Base-by-base conservation (phyloP, 345 rosid species). In the Populus pruinosa region DNA sequence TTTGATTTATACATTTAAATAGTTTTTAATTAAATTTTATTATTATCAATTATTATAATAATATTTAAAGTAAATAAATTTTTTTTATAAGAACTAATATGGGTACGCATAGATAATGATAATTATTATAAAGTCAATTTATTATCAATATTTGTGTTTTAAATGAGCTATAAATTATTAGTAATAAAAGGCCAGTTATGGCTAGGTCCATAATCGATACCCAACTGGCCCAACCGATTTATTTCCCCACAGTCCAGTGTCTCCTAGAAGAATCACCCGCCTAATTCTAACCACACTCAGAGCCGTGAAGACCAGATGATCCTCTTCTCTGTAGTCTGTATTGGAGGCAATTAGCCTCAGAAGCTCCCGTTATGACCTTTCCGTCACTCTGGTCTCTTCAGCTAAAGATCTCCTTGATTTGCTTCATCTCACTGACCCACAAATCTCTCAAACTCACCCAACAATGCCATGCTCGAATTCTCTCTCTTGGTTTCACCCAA, bases 391-490 rank as follows among this genome's bases (percentile, higher is more conserved):
- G 11, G 47, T 47, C 23, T 70, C 74, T 29, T 69, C 83, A 5
- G 53, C 85, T 20, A 69, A 61, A 80, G n/a, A 44, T 64, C 86
- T 89, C 73, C 85, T 83, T 65, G 78, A 72, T 43, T 77, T 81
- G 67, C 87, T 89, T 36, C 85, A 82, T 23, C 81, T 85, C 90
- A 1, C 36, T 76, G 44, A 11, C 64, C 72, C 75, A 63, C 67
- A 78, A 76, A 12, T 90, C 88, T 75, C 85, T 77, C 16, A 36
- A 13, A 8, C 84, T 83, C 63, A 75, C 79, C 74, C 81, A 83
- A 59, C 90, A 89, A 77, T 85, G 85, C 81, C 97, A 90, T 61
- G 74, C 87, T 56, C 92, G 78, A 33, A 71, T 84, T 11, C 20
- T 87, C 77, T 44, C 83, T 8, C 23, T 82, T 20, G 90, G 89